phyloP scores from a whole-genome alignment of 495 filamentous ascomycete species.

The Penicillium manginii region DNA sequence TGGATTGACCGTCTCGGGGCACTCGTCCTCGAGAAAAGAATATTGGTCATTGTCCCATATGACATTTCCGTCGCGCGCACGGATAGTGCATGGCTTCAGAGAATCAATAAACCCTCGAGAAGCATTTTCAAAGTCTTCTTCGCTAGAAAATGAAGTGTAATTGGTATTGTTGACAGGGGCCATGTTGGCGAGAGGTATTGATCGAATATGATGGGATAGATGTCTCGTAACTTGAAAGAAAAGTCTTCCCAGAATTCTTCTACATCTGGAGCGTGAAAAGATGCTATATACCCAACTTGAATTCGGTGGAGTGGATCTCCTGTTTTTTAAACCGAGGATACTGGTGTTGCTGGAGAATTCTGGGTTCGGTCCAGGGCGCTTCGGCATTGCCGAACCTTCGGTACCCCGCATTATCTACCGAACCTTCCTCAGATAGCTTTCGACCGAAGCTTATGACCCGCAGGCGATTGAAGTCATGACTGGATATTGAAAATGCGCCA shows the following conservation, averaged over 20 bases:
- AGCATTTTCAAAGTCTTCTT: constrained; percentile 19
- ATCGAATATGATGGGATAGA: not conserved
- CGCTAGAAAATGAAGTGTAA: not conserved
- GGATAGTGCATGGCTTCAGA: constrained; percentile 12
- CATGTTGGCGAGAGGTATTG: not conserved
- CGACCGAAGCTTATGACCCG: not conserved
- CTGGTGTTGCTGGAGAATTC: not conserved
- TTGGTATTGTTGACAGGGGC: not conserved
- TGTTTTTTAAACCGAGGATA: not conserved
- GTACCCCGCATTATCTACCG: not conserved
- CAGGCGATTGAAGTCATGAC: not conserved
- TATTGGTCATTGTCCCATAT: constrained; percentile 23
- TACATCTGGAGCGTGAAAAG: too few relatives aligned
- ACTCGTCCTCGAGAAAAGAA: constrained; percentile 4
- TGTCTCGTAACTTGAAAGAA: not conserved
- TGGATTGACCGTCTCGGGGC: not conserved
- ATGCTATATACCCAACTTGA: too few relatives aligned
- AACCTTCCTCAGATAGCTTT: not conserved
- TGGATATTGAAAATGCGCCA: not conserved
- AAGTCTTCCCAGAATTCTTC: not conserved
- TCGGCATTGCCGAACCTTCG: not conserved
- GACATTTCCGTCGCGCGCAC: not conserved
- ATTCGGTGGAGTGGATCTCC: too few relatives aligned
- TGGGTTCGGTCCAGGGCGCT: not conserved
- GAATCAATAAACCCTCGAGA: constrained; percentile 15